Evolutionary conservation across 2,329 filamentous ascomycete genomes (phyloP).

Genomic region (Tetracladium maxilliforme): DNA sequence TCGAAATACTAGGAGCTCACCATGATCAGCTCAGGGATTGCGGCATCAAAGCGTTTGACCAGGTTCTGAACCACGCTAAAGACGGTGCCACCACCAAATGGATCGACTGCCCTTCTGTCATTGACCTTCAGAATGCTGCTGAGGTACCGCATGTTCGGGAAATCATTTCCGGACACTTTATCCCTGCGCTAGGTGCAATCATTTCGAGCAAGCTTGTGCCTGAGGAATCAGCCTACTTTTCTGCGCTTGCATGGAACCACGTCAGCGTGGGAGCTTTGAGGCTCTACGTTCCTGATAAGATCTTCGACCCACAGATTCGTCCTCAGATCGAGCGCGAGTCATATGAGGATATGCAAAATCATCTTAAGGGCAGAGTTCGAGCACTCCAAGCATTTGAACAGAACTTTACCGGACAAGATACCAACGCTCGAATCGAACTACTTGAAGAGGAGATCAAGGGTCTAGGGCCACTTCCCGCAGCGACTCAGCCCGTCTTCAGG

Average conservation of each 20-base stretch:
- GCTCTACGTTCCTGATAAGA: conserved; percentile 73
- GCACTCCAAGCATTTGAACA: conserved; percentile 52
- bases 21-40: conserved; percentile 3
- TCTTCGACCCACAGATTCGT: conserved; percentile 66
- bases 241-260: conserved; percentile 56
- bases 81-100: not conserved
- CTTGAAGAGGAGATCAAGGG: conserved; percentile 44
- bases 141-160: conserved; percentile 6
- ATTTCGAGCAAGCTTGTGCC: conserved; percentile 12
- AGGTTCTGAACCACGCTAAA: not conserved
- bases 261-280: conserved; percentile 61
- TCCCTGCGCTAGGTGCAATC: conserved; percentile 12
- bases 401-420: conserved; percentile 50
- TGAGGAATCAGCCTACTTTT: conserved; percentile 14
- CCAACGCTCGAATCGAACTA: conserved; percentile 50
- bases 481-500: conserved; percentile 53
- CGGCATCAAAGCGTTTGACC: not conserved
- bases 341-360: conserved; percentile 37
- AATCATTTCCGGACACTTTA: conserved; percentile 19
- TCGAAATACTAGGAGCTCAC: conserved; percentile 9
- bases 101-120: not conserved
- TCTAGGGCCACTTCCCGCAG: conserved; percentile 52
- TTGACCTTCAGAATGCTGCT: not conserved
- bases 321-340: conserved; percentile 49
- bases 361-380: conserved; percentile 39